Conservation (phyloP, 1,139 yeast species). For the Blastobotrys elegans region DNA sequence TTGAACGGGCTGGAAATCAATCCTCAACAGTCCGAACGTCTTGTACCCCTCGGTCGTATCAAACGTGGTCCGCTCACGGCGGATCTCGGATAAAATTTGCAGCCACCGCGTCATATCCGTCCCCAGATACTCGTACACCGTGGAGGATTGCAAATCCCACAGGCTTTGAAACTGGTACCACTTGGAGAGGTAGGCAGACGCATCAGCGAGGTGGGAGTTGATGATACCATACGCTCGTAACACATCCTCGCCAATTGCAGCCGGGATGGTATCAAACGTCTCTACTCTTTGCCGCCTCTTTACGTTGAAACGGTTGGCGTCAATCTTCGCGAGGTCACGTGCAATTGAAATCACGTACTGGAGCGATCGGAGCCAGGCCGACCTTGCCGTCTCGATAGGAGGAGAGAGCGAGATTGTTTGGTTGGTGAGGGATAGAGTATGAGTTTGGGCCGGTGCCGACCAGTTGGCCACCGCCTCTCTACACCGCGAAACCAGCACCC, state of each 20-base stretch:
- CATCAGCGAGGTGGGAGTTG: constrained; percentile 28
- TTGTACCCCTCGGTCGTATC: constrained; percentile 45
- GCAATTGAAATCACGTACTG: constrained; percentile 30
- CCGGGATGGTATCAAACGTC: constrained; percentile 20
- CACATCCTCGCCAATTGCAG: constrained; percentile 18
- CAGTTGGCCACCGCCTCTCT: constrained; percentile 25
- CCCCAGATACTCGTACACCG: constrained; percentile 34
- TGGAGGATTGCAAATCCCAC: constrained; percentile 49
- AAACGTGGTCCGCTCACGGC: constrained; percentile 45
- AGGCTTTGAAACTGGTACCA: constrained; percentile 59
- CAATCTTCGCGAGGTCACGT: constrained; percentile 26
- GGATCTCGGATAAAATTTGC: constrained; percentile 41
- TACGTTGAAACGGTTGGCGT: constrained; percentile 31
- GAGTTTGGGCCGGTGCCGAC: constrained; percentile 28
- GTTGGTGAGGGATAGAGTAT: constrained; percentile 42
- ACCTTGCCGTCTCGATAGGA: constrained; percentile 37
- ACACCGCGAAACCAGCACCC: constrained; percentile 38
- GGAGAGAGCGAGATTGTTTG: constrained; percentile 43
- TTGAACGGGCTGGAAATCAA: constrained; percentile 52
- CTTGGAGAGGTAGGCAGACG: constrained; percentile 37
- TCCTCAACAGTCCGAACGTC: constrained; percentile 40
- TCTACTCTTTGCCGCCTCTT: background rate
- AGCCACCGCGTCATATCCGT: constrained; percentile 46
- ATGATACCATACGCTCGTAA: constrained; percentile 21
- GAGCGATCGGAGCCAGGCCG: constrained; percentile 30